These are phyloP conservation scores for Eurotiales sp. DNA, from an alignment of 2,329 filamentous ascomycete species.

Conservation along the genomic window DNA sequence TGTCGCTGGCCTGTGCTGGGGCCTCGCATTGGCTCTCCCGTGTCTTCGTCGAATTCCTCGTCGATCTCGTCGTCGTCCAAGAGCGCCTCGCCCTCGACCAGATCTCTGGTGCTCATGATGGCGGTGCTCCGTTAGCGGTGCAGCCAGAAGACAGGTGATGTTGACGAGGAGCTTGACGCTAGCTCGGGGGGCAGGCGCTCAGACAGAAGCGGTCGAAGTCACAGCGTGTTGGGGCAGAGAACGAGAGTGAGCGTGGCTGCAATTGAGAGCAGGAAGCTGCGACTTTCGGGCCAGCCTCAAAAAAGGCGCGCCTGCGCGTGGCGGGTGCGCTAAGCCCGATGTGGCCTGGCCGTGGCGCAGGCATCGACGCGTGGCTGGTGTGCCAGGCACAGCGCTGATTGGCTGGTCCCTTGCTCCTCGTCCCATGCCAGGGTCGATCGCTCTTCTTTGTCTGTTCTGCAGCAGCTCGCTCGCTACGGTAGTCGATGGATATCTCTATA, in stretches of 20 bases:
- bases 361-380: neutral
- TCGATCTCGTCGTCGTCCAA: constrained; percentile 83
- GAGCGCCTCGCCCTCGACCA: constrained; percentile 82
- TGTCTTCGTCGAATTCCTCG: constrained; percentile 75
- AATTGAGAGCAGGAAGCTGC: neutral
- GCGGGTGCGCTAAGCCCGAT: constrained; percentile 6
- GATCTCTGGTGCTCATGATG: constrained; percentile 59
- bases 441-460: too few species aligned
- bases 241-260: too few species aligned
- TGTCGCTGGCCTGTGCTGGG: constrained; percentile 30
- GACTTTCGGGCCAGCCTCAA: neutral
- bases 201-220: neutral
- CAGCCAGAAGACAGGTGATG: neutral
- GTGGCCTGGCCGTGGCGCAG: constrained; percentile 6
- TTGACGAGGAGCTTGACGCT: neutral
- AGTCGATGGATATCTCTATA: too few species aligned
- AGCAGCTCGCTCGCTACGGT: too few species aligned
- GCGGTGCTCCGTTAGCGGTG: neutral
- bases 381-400: neutral
- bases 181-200: too few species aligned
- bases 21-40: constrained; percentile 53
- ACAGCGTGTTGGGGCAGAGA: neutral
- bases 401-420: too few species aligned
- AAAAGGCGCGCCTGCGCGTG: constrained; percentile 13
- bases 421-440: too few species aligned